Evolutionary conservation across 2,329 filamentous ascomycete species (phyloP).

Genomic region (Amphichorda felina): DNA sequence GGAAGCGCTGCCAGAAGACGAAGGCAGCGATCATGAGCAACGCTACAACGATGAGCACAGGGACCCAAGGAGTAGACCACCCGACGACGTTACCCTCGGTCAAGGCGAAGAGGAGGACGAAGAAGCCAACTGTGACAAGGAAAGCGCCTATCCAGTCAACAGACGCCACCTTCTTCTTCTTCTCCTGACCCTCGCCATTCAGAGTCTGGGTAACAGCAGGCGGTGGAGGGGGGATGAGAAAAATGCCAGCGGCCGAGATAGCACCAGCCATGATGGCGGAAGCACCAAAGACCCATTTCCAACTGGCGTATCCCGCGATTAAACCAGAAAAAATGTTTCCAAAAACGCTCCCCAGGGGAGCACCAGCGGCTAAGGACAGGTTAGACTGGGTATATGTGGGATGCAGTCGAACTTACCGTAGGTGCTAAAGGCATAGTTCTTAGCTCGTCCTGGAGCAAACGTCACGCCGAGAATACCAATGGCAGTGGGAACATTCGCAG

Average conservation of each 20-base stretch:
- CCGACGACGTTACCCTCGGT: conserved; percentile 60
- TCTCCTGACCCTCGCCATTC: not conserved
- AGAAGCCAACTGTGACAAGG: conserved; percentile 48
- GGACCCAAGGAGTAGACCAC: conserved; percentile 53
- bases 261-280: conserved; percentile 46
- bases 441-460: conserved; percentile 54
- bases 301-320: conserved; percentile 48
- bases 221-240: conserved; percentile 45
- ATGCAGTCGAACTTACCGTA: conserved; percentile 30
- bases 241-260: conserved; percentile 42
- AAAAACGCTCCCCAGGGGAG: conserved; percentile 51
- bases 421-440: conserved; percentile 58
- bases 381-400: not conserved
- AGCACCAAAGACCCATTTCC: conserved; percentile 58
- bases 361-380: conserved; percentile 37
- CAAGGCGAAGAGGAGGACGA: conserved; percentile 53
- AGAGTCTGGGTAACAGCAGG: conserved; percentile 3
- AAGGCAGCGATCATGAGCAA: conserved; percentile 44
- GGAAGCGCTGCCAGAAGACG: conserved; percentile 44
- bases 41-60: conserved; percentile 44
- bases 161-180: conserved; percentile 13
- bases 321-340: conserved; percentile 55
- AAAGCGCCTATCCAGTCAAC: conserved; percentile 58
- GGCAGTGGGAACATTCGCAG: conserved; percentile 59
- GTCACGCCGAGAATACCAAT: conserved; percentile 59